Evolutionary conservation across 805 yeast species (phyloP), one percentile per base, ranked within the genome.

Genomic region (Metschnikowia rubicola): DNA sequence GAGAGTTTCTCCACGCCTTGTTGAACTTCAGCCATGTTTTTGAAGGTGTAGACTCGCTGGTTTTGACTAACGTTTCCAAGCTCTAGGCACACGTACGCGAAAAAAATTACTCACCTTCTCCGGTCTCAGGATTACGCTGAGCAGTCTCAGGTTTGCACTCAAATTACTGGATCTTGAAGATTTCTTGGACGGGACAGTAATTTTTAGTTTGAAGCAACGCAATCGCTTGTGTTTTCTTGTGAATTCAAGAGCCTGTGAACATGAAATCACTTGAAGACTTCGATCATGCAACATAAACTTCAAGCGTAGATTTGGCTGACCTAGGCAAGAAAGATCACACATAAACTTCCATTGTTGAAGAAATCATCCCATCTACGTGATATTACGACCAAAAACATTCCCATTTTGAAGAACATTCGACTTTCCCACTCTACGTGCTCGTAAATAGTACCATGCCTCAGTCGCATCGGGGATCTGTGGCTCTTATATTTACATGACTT

Each of bases 11-110:
- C 53, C 43, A 56, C 55, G 38, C 53, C 56, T 50, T 54, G 35
- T 44, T 54, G 50, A 32, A 56, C 49, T 37, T 56, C 58, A 44
- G 59, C 53, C 59, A 56, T 56, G 43, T 19, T 39, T 28, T 35
- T 13, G 48, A 15, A 15, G 17, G 17, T 15, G 17, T 15, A 15
- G 17, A 30, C 10, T 30, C 33, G 7, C 31, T 21, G 17, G 17
- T 15, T 15, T 15, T 15, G 17, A 3, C 17, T 15, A 15, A 15
- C 17, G 17, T 15, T 15, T 15, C 17, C 17, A 15, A 15, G 17
- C 17, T 15, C 17, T 17, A 26, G 13, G 32, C 28, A 17, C 43
- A 39, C 40, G 48, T 39, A 35, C 19, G 35, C 37, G 38, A 38
- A 43, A 43, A 41, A 44, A 44, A 40, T 43, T 41, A 37, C 40